phyloP scores from a whole-genome alignment of 2,329 filamentous ascomycete genomes.

The Endoconidiophora laricicola region DNA sequence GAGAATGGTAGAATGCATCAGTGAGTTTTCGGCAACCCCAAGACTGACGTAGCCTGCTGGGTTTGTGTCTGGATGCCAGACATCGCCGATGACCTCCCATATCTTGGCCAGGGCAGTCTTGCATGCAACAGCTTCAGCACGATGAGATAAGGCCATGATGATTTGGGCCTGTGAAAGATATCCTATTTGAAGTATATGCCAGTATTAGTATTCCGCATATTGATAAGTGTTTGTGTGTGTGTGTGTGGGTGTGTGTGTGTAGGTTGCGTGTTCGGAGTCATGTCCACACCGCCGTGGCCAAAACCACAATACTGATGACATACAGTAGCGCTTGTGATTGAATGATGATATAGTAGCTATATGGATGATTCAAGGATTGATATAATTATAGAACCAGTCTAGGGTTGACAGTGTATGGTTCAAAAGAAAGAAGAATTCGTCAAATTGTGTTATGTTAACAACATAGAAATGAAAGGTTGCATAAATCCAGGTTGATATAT shows the following conservation, averaged over 20 bases:
- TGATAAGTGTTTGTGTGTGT: neutral
- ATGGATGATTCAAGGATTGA: no score
- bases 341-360: no score
- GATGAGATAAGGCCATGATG: slow-evolving; percentile 17
- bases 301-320: no score
- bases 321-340: no score
- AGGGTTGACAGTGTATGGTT: no score
- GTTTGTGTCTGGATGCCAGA: slow-evolving; percentile 26
- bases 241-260: neutral
- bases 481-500: no score
- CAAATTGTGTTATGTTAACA: no score
- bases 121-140: slow-evolving; percentile 18
- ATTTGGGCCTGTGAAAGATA: neutral
- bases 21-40: slow-evolving; percentile 34
- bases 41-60: slow-evolving; percentile 31
- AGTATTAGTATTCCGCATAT: no score
- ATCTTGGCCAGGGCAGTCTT: slow-evolving; percentile 18
- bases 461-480: no score
- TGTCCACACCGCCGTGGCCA: no score
- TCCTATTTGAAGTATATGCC: neutral
- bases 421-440: no score
- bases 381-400: no score
- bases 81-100: slow-evolving; percentile 29
- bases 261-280: neutral
- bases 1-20: slow-evolving; percentile 31